Evolutionary conservation across 352 stramenopile species (phyloP), one percentile per base, ranked within the genome.

Genomic region (Poterioochromonas sp.): DNA sequence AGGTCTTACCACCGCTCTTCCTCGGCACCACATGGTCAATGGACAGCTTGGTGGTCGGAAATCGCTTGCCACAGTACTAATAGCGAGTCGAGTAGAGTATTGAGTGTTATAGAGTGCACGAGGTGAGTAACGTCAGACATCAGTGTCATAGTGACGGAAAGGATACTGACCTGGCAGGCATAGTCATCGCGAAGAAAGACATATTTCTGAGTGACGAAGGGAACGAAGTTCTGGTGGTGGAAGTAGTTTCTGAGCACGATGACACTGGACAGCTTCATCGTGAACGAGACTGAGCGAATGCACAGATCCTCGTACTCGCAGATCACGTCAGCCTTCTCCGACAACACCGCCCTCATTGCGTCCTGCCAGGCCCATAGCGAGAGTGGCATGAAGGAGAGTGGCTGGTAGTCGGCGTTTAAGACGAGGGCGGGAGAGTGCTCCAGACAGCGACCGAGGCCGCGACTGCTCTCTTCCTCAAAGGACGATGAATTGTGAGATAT

Each of bases 301-400:
- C 12, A 22, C 11, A 71, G 8, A 41, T 71, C 20, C 5, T 35
- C 58, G 41, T 71, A 71, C 20, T 41, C 34, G 8, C 12, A 47
- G 2, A 71, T 29, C 32, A 71, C 62, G 11, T 44, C 18, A n/a
- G 39, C 62, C 32, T 47, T 41, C 18, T 71, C 62, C 11, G 12
- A 26, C 8, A 71, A 71, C 5, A 71, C 62, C 11, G 62, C 62
- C 62, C 26, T 71, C 18, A 71, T 35, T 29, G 62, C 26, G 15
- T 71, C 62, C 32, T 71, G 62, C 62, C 62, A 71, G 32, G 29
- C 2, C 62, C 62, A 71, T 20, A 71, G 32, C 5, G 62, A 71
- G 2, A 71, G 32, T 47, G 62, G 62, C 2, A 8, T 8, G 41
- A 12, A 29, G 8, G 62, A 71, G 1, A 71, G 26, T 41, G 62